phyloP scores from a whole-genome alignment of 2,329 filamentous ascomycete genomes.

The Coniochaeta pulveracea region DNA sequence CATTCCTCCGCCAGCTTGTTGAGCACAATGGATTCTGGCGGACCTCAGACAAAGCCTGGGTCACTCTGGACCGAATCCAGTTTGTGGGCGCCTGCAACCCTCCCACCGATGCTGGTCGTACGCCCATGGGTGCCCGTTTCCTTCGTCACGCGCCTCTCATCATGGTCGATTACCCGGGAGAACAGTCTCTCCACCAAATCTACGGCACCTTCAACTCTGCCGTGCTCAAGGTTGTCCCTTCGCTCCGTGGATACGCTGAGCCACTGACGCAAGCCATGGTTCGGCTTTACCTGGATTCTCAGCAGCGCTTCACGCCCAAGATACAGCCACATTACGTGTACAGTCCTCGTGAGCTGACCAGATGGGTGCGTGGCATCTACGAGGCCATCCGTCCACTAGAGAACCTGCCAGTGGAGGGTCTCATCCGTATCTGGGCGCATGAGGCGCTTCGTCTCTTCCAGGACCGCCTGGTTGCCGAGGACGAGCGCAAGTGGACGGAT shows the following conservation, averaged over 20 bases:
- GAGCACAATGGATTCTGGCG: conserved; percentile 99
- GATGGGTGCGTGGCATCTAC: conserved; percentile 96
- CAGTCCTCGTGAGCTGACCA: conserved; percentile 93
- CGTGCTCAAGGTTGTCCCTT: conserved; percentile 90
- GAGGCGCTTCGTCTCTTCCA: conserved; percentile 94
- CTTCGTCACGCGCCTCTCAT: conserved; percentile 93
- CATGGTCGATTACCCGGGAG: conserved; percentile 98
- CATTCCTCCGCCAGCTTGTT: conserved; percentile 92
- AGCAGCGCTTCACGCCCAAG: conserved; percentile 86
- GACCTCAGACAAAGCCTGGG: conserved; percentile 95
- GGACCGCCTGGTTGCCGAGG: conserved; percentile 87
- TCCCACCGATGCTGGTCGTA: conserved; percentile 92
- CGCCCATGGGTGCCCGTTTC: conserved; percentile 85
- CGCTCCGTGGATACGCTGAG: conserved; percentile 89
- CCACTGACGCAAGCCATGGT: conserved; percentile 97
- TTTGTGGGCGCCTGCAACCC: conserved; percentile 99
- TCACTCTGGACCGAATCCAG: conserved; percentile 92
- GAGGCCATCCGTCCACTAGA: conserved; percentile 93
- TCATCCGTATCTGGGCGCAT: conserved; percentile 96
- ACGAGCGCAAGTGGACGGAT: conserved; percentile 91
- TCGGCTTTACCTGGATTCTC: conserved; percentile 87
- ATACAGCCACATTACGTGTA: conserved; percentile 99
- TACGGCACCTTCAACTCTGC: conserved; percentile 98
- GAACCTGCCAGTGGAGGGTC: conserved; percentile 73
- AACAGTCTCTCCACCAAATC: conserved; percentile 89